These are phyloP conservation scores for Akanthomyces lecanii DNA, from an alignment of 2,329 filamentous ascomycete genomes.

Conservation along the genomic window DNA sequence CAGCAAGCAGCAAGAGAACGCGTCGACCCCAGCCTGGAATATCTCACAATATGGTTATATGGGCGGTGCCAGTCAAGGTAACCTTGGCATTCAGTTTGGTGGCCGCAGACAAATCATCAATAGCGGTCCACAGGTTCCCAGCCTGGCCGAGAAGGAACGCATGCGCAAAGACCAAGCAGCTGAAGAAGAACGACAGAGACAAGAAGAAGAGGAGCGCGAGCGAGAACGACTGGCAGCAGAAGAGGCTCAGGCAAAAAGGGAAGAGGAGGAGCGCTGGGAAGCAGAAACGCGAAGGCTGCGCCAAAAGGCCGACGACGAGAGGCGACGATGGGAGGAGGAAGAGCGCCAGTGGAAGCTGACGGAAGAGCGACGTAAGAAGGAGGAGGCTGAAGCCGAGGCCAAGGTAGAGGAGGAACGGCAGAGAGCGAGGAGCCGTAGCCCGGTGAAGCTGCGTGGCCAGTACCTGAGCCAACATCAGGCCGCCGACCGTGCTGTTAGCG, in stretches of 20 bases:
- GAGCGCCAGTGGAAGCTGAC: constrained; percentile 73
- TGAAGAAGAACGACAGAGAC: constrained; percentile 56
- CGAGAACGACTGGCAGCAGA: constrained; percentile 48
- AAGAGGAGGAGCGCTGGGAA: constrained; percentile 65
- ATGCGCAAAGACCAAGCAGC: constrained; percentile 51
- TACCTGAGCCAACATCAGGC: constrained; percentile 83
- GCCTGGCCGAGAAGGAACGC: constrained; percentile 78
- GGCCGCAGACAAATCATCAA: constrained; percentile 88
- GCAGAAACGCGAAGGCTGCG: constrained; percentile 58
- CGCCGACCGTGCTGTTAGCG: constrained; percentile 54
- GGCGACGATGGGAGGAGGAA: constrained; percentile 71
- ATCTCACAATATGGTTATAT: constrained; percentile 98
- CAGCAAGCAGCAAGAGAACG: constrained; percentile 73
- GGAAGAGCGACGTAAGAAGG: constrained; percentile 64
- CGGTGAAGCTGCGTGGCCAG: constrained; percentile 72
- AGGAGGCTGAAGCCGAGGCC: constrained; percentile 70
- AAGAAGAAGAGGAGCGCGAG: constrained; percentile 51
- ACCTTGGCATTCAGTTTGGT: constrained; percentile 89
- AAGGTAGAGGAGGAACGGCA: constrained; percentile 63
- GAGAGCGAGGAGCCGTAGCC: constrained; percentile 57
- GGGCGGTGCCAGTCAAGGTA: constrained; percentile 94
- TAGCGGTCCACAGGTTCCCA: constrained; percentile 74
- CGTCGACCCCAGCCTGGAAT: constrained; percentile 90
- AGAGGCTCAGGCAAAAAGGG: constrained; percentile 56
- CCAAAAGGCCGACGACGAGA: constrained; percentile 61